Base-by-base conservation (phyloP, 1,284 basidiomycete species). In the Trichosporon sp. region DNA sequence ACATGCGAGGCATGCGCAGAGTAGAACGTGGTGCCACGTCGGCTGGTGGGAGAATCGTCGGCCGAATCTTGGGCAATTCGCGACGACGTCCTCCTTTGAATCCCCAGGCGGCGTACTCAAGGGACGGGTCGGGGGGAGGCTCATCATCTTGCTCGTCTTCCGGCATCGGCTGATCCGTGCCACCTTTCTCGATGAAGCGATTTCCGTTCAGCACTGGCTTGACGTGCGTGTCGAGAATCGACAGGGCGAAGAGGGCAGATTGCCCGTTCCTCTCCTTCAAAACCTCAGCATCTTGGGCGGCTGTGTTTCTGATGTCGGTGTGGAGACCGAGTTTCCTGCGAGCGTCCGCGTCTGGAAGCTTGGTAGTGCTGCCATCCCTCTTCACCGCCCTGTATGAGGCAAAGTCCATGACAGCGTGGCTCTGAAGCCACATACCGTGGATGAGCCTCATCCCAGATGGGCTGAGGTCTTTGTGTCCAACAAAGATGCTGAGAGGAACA, bases 391-490 rank as follows among this genome's bases (percentile, higher is more conserved):
- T 13, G 68, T 91, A 81, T 21, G 87, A 87, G 72, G 88, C 88
- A 74, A 89, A 91, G 73, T 90, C 88, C 15, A 89, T 44, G 0
- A 87, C 86, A 21, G 89, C 64, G 0, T 87, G 84, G 0, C 87
- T 88, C 64, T 89, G 87, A 13, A 91, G 75, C 23, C 89, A 89
- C 51, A 93, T 79, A 1, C 93, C 93, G 29, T 92, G 88, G 2
- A 88, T 88, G 9, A 93, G 85, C 35, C 87, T 87, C 65, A 88
- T 80, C 21, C 86, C 85, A 73, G 91, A 82, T 0, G 91, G 91
- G 71, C 91, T 92, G 63, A 93, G 85, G 77, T 95, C 93, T 38
- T 86, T 87, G 21, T 90, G 88, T 5, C 91, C 91, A 47, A 92
- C 77, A 68, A 92, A 89, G 11, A 91, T 74, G 58, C 89, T 88